Base-by-base conservation (phyloP, 495 filamentous ascomycete species). In the Evansstolkia leycettana region DNA sequence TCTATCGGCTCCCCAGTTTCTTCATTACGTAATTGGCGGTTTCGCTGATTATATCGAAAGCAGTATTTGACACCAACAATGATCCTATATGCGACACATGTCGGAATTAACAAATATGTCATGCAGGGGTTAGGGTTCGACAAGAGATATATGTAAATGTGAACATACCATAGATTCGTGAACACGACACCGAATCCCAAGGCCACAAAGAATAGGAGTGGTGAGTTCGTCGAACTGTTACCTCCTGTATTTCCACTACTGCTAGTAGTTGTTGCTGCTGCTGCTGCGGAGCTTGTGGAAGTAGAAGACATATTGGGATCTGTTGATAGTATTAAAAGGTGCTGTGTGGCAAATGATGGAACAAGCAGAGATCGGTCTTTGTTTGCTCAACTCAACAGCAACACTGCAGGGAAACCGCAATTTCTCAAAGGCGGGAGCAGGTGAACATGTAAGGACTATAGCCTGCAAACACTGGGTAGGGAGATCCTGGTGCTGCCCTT, bases 11-110 rank as follows among this genome's bases (percentile, higher is more conserved):
- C 92, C 41, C 79, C 85, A 46, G 88, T 81, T 47, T 94, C 88
- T 41, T 78, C 78, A 41, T 78, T 70, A 35, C 82, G 77, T 40
- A 82, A 59, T 31, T 76, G 75, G 19, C 90, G 82, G 55, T 92
- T 92, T 17, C 90, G 76, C 42, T 92, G 87, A 55, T 96, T 98
- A 55, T 98, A 96, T 34, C 90, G 73, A 56, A 98, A 98, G 60
- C 90, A 98, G 59, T 98, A 98, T 59, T 98, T 98, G 33, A 98
- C 90, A 26, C 90, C 90, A 45, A 98, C 90, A 49, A 98, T 98
- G 54, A 98, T 98, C 90, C 90, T 96, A 28, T 28, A 24, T n/a
- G 24, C 9, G 26, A 48, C 33, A 47, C 34, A 37, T 38, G 19
- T n/a, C 19, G 11, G 20, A 20, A 36, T 17, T 44, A 19, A 31